Conservation (phyloP, 345 rosid species). For the Salix koriyanagi region DNA sequence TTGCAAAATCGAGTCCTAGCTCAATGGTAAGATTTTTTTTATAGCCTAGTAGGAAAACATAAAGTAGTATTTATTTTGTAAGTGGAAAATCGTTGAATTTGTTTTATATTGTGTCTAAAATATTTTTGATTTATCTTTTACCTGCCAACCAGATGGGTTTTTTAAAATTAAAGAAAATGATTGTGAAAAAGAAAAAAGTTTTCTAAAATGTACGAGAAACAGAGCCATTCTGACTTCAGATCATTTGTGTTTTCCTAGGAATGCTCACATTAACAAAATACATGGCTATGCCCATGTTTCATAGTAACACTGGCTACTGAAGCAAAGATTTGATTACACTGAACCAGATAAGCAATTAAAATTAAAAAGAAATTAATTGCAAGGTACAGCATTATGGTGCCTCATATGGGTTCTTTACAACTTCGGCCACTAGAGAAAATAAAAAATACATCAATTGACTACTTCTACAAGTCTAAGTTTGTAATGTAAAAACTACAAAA, state of each 20-base stretch:
- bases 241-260: not conserved
- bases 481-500: constrained; percentile 9
- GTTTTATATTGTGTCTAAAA: too few species aligned
- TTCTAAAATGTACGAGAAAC: not conserved
- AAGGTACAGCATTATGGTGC: constrained; percentile 19
- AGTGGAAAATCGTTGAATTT: too few species aligned
- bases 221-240: not conserved
- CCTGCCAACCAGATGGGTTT: too few species aligned
- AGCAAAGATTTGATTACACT: not conserved
- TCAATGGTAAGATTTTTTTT: too few species aligned
- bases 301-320: not conserved
- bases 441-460: constrained; percentile 11
- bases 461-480: constrained; percentile 19
- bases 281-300: not conserved
- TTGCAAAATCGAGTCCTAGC: too few species aligned
- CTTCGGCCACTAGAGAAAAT: constrained; percentile 6
- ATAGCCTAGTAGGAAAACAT: too few species aligned
- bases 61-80: too few species aligned
- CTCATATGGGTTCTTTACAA: constrained; percentile 21
- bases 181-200: too few species aligned
- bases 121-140: too few species aligned
- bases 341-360: not conserved
- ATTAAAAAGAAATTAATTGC: not conserved
- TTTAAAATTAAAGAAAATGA: too few species aligned
- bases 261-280: not conserved